Base-by-base conservation (phyloP, 2,329 filamentous ascomycete genomes). In the Didymella pomorum region DNA sequence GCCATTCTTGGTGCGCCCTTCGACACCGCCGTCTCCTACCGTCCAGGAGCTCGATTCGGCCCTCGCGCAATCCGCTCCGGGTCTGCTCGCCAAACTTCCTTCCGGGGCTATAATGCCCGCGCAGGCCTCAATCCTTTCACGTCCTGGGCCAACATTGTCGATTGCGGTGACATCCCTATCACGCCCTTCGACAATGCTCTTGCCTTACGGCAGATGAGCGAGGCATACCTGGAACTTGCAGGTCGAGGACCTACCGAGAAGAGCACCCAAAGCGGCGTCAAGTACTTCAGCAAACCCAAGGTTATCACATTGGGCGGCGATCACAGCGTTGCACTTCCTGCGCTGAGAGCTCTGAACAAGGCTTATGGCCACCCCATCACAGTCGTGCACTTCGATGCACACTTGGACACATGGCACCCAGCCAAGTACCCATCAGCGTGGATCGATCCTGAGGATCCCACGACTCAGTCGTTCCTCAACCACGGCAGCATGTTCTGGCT, bases 401-500 rank as follows among this genome's bases (percentile, higher is more conserved):
- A 96, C 74, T 83, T 95, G 2, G 92, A 95, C 73, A 95, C 92
- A 2, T 95, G 92, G 91, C 88, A 94, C 73, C 91, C 92, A 2
- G 85, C 83, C 23, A 89, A 91, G 66, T 96, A 96, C 76, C 90
- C 91, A 0, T 88, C 85, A 16, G 87, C 88, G 54, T 97, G 93
- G 93, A 74, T 83, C 12, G 79, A 82, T 56, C 67, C 74, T 2
- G 70, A 76, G 18, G 77, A 81, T 52, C 76, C 81, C 7, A 84
- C 83, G 2, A 83, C 86, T 59, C 90, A 92, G 75, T 84, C 86
- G 2, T 85, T 89, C 66, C 95, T 96, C 80, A 96, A 89, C 71
- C 93, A 97, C 76, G 93, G 93, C 4, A 91, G 87, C 66, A 95
- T 96, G 88, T 96, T 96, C 82, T 94, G 92, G 89, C 85, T 94